phyloP scores from a whole-genome alignment of 192 early-diverging fungal genomes.

The Rhizophlyctis rosea region DNA sequence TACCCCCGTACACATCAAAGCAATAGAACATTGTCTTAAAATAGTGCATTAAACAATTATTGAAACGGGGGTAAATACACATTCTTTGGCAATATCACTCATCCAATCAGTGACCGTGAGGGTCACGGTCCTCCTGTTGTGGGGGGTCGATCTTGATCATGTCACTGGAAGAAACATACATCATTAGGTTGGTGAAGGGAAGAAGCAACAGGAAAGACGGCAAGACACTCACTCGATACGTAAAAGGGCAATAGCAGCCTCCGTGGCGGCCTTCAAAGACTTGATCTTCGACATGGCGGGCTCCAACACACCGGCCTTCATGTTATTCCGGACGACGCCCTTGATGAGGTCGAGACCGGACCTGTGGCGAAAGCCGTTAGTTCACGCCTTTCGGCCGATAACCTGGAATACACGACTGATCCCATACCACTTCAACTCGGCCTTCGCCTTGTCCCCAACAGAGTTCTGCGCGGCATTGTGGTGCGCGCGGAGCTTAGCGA shows the following conservation, averaged over 20 bases:
- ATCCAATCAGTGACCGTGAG: slow-evolving; percentile 43
- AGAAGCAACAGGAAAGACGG: slow-evolving; percentile 4
- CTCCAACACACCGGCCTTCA: slow-evolving; percentile 91
- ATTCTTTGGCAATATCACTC: too few relatives aligned
- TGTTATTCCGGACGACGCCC: slow-evolving; percentile 88
- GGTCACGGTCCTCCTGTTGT: slow-evolving; percentile 39
- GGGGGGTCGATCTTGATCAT: slow-evolving; percentile 60
- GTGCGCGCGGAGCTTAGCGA: slow-evolving; percentile 93
- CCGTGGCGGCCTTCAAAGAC: slow-evolving; percentile 94
- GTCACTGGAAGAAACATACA: slow-evolving; percentile 32
- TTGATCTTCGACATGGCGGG: slow-evolving; percentile 98
- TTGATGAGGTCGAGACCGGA: slow-evolving; percentile 90
- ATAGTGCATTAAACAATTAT: too few relatives aligned
- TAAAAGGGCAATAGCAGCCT: slow-evolving; percentile 96
- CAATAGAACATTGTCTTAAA: too few relatives aligned
- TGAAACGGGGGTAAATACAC: too few relatives aligned
- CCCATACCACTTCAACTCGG: slow-evolving; percentile 71
- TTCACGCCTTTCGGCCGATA: not conserved
- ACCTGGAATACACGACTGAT: not conserved
- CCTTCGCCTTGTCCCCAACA: slow-evolving; percentile 66
- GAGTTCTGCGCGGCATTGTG: slow-evolving; percentile 87
- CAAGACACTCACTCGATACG: slow-evolving; percentile 75
- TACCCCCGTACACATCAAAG: too few relatives aligned
- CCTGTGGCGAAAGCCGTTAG: slow-evolving; percentile 23
- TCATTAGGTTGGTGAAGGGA: slow-evolving; percentile 3